Conservation (phyloP, 129 eudicot genomes). For the Saussurea involucrata region DNA sequence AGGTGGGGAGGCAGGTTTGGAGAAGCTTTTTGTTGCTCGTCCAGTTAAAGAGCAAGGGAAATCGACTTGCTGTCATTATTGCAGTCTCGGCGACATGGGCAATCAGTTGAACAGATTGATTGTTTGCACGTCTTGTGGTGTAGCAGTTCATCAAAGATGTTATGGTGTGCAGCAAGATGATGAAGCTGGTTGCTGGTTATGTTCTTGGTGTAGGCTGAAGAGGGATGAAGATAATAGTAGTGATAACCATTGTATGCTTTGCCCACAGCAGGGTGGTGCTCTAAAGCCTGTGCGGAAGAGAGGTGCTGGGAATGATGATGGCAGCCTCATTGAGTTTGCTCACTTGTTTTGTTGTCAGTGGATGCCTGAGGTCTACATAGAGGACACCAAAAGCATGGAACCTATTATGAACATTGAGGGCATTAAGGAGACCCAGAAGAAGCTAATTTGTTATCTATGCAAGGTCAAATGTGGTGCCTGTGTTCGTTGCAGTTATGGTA, state of each 20-base stretch:
- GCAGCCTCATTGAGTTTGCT: slow-evolving; percentile 50
- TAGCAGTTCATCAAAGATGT: slow-evolving; percentile 90
- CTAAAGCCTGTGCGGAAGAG: slow-evolving; percentile 45
- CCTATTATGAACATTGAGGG: slow-evolving; percentile 76
- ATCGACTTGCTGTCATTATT: slow-evolving; percentile 77
- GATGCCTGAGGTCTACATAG: slow-evolving; percentile 92
- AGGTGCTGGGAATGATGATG: slow-evolving; percentile 41
- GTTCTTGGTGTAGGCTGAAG: slow-evolving; percentile 84
- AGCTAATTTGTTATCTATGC: slow-evolving; percentile 82
- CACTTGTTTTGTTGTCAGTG: slow-evolving; percentile 96
- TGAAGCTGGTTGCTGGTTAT: slow-evolving; percentile 56
- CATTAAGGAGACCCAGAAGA: slow-evolving; percentile 65
- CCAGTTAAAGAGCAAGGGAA: slow-evolving; percentile 66
- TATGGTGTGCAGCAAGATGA: slow-evolving; percentile 91
- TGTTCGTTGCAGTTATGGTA: slow-evolving; percentile 97
- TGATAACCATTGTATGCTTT: slow-evolving; percentile 70
- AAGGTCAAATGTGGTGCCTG: slow-evolving; percentile 88
- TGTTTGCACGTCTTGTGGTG: slow-evolving; percentile 70
- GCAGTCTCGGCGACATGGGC: slow-evolving; percentile 69
- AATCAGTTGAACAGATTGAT: slow-evolving; percentile 72
- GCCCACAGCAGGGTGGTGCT: slow-evolving; percentile 82
- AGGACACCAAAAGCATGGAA: slow-evolving; percentile 83
- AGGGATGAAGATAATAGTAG: slow-evolving; percentile 25
- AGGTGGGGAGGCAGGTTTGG: slow-evolving; percentile 88
- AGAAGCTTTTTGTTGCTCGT: slow-evolving; percentile 78